Evolutionary conservation across 1,139 yeast genomes (phyloP).

Genomic region (Pichia sp.): DNA sequence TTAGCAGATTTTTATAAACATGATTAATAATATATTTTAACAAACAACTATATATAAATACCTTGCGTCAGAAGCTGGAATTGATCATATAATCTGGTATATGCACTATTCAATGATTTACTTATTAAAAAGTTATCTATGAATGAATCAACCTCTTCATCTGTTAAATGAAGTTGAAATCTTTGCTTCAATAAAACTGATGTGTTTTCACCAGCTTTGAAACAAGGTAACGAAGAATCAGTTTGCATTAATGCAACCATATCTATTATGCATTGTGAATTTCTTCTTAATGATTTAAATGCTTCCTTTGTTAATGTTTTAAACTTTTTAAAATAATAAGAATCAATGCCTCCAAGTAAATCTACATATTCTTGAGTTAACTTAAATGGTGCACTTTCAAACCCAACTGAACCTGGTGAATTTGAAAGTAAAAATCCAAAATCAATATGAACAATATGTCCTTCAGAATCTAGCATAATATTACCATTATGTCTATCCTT

Average conservation of each 20-base stretch:
- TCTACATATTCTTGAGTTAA: slow-evolving; percentile 84
- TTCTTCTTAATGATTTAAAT: slow-evolving; percentile 62
- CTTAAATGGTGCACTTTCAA: slow-evolving; percentile 96
- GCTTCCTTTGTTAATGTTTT: slow-evolving; percentile 60
- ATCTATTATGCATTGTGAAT: slow-evolving; percentile 65
- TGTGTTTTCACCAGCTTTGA: slow-evolving; percentile 80
- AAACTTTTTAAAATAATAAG: slow-evolving; percentile 54
- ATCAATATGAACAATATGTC: slow-evolving; percentile 92
- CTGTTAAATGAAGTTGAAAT: slow-evolving; percentile 68
- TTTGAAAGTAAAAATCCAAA: slow-evolving; percentile 90
- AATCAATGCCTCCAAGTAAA: slow-evolving; percentile 69
- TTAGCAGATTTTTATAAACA: no score
- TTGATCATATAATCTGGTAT: slow-evolving; percentile 89
- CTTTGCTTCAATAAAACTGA: slow-evolving; percentile 73
- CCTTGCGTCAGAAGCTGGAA: slow-evolving; percentile 94
- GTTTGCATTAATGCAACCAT: slow-evolving; percentile 92
- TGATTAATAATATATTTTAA: not conserved
- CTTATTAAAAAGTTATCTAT: slow-evolving; percentile 71
- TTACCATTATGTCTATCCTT: slow-evolving; percentile 97
- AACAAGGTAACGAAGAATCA: slow-evolving; percentile 86
- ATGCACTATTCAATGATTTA: slow-evolving; percentile 81
- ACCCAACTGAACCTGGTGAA: slow-evolving; percentile 93
- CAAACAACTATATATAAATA: slow-evolving; percentile 48
- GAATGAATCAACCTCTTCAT: slow-evolving; percentile 65
- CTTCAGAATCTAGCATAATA: slow-evolving; percentile 88